phyloP scores from a whole-genome alignment of 2,329 filamentous ascomycete genomes.

The Allantophomopsis lycopodina region DNA sequence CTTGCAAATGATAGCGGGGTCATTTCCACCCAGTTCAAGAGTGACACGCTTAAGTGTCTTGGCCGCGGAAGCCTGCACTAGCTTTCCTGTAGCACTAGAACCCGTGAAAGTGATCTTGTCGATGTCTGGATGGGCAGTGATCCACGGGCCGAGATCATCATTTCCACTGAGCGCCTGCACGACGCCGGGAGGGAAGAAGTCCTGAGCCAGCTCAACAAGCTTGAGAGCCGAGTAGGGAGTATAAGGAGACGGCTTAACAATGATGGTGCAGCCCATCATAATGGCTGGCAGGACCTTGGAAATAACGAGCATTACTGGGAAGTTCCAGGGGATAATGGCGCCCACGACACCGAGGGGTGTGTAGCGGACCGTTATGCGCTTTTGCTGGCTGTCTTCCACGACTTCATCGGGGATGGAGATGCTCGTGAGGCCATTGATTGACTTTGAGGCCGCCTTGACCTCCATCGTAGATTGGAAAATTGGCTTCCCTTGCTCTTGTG shows the following conservation, averaged over 20 bases:
- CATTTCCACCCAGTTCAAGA: conserved; percentile 38
- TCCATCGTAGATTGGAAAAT: neutral
- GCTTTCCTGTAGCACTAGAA: conserved; percentile 32
- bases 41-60: conserved; percentile 37
- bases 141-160: conserved; percentile 33
- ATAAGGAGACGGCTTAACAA: conserved; percentile 33
- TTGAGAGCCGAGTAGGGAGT: conserved; percentile 37
- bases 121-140: conserved; percentile 36
- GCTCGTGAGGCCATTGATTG: conserved; percentile 1
- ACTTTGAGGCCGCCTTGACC: neutral
- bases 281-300: conserved; percentile 25
- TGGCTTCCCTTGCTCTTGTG: conserved; percentile 38
- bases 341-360: conserved; percentile 20
- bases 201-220: conserved; percentile 31
- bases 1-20: conserved; percentile 35
- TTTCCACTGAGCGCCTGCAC: conserved; percentile 38
- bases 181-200: conserved; percentile 35
- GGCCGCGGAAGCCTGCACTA: conserved; percentile 32
- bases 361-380: conserved; percentile 15
- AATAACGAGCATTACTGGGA: conserved; percentile 24
- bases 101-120: conserved; percentile 45
- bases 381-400: conserved; percentile 1
- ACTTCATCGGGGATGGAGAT: conserved; percentile 1
- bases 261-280: conserved; percentile 34
- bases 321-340: conserved; percentile 47